Conservation (phyloP, 257 asterid species). For the Solanum medicagineum region DNA sequence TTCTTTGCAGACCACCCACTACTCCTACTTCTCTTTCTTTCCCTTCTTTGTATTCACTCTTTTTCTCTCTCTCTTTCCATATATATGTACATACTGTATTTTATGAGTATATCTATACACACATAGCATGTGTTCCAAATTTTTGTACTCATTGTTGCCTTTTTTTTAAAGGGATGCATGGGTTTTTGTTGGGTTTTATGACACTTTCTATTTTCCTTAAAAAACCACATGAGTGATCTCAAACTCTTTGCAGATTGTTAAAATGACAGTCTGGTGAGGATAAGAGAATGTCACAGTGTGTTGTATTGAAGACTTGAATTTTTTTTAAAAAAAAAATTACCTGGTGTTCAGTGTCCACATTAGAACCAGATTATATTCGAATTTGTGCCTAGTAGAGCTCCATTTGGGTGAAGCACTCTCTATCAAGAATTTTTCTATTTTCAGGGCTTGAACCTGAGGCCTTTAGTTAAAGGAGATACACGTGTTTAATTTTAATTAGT, state of each 20-base stretch:
- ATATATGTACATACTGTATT: background rate
- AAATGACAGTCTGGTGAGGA: background rate
- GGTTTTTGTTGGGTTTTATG: background rate
- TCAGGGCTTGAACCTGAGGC: too few relatives aligned
- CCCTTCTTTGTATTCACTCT: background rate
- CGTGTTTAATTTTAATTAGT: background rate
- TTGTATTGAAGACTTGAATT: background rate
- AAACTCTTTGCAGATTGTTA: background rate
- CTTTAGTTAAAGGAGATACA: background rate
- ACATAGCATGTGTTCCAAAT: background rate
- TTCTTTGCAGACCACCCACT: conserved; percentile 3
- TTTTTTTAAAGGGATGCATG: background rate
- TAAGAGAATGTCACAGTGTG: background rate
- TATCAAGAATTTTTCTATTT: too few relatives aligned
- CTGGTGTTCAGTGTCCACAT: too few relatives aligned
- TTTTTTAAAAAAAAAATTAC: too few relatives aligned
- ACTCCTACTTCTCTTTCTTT: background rate
- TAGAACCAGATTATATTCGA: too few relatives aligned
- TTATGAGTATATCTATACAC: background rate
- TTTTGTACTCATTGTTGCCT: background rate
- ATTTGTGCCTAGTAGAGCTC: too few relatives aligned
- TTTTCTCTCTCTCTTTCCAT: background rate
- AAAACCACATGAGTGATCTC: background rate
- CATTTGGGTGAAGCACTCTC: too few relatives aligned
- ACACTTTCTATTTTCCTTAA: background rate